Conservation (phyloP, 2,329 filamentous ascomycete species). For the Dichotomopilus funicola region DNA sequence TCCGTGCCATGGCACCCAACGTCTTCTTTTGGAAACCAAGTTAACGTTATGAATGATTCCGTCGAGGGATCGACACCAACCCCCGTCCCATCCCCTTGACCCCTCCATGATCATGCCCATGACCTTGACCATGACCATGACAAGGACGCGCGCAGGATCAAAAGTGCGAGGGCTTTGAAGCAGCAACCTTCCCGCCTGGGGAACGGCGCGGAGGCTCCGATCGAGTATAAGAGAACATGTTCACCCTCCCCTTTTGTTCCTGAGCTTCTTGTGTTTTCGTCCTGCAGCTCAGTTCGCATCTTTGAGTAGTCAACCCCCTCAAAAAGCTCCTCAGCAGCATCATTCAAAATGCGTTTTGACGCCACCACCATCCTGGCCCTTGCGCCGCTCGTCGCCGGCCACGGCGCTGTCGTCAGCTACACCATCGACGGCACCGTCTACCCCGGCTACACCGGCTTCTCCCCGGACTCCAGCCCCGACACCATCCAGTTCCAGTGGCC, state of each 20-base stretch:
- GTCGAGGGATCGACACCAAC: too few species aligned
- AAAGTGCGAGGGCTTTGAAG: too few species aligned
- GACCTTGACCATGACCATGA: too few species aligned
- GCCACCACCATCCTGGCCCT: constrained; percentile 29
- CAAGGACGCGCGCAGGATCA: too few species aligned
- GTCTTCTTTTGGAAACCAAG: background rate
- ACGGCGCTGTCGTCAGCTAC: constrained; percentile 31
- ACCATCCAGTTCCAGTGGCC: constrained; percentile 54
- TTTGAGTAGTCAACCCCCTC: background rate
- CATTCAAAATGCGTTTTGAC: constrained; percentile 1
- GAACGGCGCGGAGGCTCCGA: too few species aligned
- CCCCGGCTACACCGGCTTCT: constrained; percentile 36
- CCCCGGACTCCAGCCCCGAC: constrained; percentile 39
- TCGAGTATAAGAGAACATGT: too few species aligned
- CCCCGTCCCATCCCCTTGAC: too few species aligned
- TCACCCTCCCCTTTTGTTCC: too few species aligned
- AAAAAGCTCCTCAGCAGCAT: background rate
- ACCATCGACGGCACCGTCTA: constrained; percentile 25
- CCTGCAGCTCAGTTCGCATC: background rate
- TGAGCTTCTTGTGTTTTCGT: too few species aligned
- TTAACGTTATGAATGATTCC: too few species aligned
- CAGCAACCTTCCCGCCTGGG: too few species aligned
- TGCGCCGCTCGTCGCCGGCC: constrained; percentile 27
- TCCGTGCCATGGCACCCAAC: background rate
- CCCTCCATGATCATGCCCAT: too few species aligned